Conservation (phyloP, 345 rosid species). For the Geranium brycei region DNA sequence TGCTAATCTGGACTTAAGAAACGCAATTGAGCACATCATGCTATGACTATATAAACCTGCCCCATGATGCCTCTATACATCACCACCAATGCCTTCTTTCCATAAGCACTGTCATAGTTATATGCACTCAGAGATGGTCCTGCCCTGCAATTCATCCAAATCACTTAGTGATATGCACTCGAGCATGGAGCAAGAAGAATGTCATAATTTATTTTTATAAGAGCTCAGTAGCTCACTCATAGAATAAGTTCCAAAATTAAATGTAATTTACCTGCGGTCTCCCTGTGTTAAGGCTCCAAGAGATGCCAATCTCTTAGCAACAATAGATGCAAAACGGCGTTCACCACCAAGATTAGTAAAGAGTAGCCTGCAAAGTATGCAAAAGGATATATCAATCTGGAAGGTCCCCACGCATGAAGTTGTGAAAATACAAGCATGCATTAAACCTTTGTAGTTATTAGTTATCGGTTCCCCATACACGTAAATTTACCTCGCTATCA, state of each 20-base stretch:
- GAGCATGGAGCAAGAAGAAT: neutral
- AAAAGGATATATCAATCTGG: neutral
- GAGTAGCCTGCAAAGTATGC: slow-evolving; percentile 40
- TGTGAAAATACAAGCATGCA: too few relatives aligned
- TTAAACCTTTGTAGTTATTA: too few relatives aligned
- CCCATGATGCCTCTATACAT: slow-evolving; percentile 98
- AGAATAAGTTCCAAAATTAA: neutral
- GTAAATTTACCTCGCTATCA: too few relatives aligned
- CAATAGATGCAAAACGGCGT: slow-evolving; percentile 97
- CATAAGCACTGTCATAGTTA: slow-evolving; percentile 85
- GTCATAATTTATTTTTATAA: neutral
- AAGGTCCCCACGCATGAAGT: too few relatives aligned
- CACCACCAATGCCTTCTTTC: slow-evolving; percentile 81
- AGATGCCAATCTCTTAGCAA: slow-evolving; percentile 92
- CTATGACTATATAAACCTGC: slow-evolving; percentile 33
- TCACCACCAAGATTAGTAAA: slow-evolving; percentile 97
- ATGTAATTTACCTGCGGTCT: slow-evolving; percentile 66
- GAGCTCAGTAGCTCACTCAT: neutral
- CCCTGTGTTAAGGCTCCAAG: slow-evolving; percentile 99
- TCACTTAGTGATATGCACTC: slow-evolving; percentile 12
- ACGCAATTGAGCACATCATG: neutral
- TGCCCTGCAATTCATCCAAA: slow-evolving; percentile 50
- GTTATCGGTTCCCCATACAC: too few relatives aligned
- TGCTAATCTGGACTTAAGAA: slow-evolving; percentile 1
- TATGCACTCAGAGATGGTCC: slow-evolving; percentile 92